Evolutionary conservation across 805 yeast species (phyloP), one percentile per base, ranked within the genome.

Genomic region (Maudiozyma pseudohumilis): DNA sequence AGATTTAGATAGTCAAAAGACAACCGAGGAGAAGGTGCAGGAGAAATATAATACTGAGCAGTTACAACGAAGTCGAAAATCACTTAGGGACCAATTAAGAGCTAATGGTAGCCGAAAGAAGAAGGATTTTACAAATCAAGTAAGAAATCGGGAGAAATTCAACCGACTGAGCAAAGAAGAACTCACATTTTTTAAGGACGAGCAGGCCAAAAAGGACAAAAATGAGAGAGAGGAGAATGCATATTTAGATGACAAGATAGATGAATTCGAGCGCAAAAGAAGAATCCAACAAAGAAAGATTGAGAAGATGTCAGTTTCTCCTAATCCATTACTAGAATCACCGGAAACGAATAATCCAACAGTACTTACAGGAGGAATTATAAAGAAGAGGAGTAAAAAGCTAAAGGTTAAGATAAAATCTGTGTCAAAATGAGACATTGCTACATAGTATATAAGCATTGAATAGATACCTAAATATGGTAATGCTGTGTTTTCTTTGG

Each of bases 51-150:
- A 56, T 29, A 35, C 42, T 8, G 53, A 51, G 17, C 41, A 40
- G 23, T 47, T 46, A 30, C 42, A 47, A 23, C 40, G 46, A 22
- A 47, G 45, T 29, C 41, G 59, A 15, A 52, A 56, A 32, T 47
- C 61, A 3, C 40, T 58, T n/a, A 42, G 55, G 25, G 55, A 53
- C 1, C 63, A 58, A 31, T 42, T 58, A 23, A 37, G 58, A 30
- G 18, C 32, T 6, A 29, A 29, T 40, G 57, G 61, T 0, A 51
- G 50, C 17, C 42, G 39, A 19, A 56, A 53, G 32, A 56, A 54
- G 36, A 47, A 42, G 31, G 49, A 50, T 29, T 50, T 47, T 26
- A 53, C 43, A 22, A 43, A 39, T 2, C 36, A 40, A 10, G 53
- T 53, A 11, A 45, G 44, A 34, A 49, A 55, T 20, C 41, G 47